These are phyloP conservation scores for Oryza brachyantha DNA, from an alignment of 176 grass and related monocot genomes.

Conservation along the genomic window DNA sequence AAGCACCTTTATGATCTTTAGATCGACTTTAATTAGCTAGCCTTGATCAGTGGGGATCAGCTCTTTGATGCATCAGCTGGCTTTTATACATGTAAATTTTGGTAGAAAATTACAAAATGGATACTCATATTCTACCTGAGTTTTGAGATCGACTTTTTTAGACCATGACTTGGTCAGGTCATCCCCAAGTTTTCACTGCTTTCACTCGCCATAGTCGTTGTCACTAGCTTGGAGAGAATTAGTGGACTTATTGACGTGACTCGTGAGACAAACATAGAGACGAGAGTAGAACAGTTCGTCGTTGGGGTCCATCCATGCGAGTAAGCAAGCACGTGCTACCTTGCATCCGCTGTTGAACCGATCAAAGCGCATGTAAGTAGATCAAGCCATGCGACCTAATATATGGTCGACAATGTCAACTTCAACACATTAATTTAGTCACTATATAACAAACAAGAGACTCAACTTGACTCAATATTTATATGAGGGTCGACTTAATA, in stretches of 20 bases:
- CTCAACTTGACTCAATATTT: neutral
- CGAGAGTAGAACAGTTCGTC: neutral
- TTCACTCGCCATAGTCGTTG: constrained; percentile 2
- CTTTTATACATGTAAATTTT: constrained; percentile 10
- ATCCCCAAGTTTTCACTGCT: constrained; percentile 21
- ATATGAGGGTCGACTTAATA: no score
- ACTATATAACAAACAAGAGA: neutral
- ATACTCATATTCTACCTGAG: neutral
- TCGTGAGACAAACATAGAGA: constrained; percentile 13
- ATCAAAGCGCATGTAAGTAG: neutral
- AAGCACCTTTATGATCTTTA: constrained; percentile 1
- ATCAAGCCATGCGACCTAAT: neutral
- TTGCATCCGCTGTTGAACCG: constrained; percentile 22
- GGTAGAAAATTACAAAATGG: neutral
- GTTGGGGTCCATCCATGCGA: constrained; percentile 9
- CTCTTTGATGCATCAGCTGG: no score
- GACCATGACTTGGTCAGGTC: constrained; percentile 21
- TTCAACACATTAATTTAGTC: neutral
- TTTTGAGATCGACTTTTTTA: neutral
- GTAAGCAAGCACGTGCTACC: constrained; percentile 25
- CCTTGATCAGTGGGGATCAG: no score
- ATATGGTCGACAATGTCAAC: neutral
- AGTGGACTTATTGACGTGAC: neutral
- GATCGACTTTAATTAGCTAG: neutral
- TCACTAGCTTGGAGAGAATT: neutral